Base-by-base conservation (phyloP, 2,329 filamentous ascomycete genomes). In the Pseudodiploospora longispora region DNA sequence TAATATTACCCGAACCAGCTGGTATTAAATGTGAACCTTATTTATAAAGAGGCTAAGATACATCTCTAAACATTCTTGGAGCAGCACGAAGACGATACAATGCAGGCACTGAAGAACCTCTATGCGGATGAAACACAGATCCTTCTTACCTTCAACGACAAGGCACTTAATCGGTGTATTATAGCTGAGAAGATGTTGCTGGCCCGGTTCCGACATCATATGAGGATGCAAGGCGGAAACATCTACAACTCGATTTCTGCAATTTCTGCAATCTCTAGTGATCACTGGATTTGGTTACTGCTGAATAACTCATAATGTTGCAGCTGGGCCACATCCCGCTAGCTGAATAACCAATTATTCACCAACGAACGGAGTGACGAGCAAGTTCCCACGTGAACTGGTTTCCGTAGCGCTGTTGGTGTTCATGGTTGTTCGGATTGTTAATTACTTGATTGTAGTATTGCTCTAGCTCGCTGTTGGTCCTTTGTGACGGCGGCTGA, bases 81-180 rank as follows among this genome's bases (percentile, higher is more conserved):
- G 0, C 52, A 64, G 1, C 67, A 67, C 29, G 59, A 64, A 1
- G 50, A 52, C 0, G 57, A 59, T 2, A 67, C 74, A 1, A 50
- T 58, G 3, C 52, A 49, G 0, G 63, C 66, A 1, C 63, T 80
- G 0, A 41, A 54, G 0, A 59, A 72, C 0, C 66, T 75, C 3
- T 80, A 74, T 52, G 50, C 64, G 0, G 70, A 80, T 1, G 80
- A 85, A 51, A 65, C 64, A 0, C 63, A 70, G 6, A 70, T 74
- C 3, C 67, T 82, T 0, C 78, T 79, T 47, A 84, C 80, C 0
- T 72, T 78, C 28, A 76, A 80, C 36, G 59, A 66, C 0, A 69
- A 72, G 0, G 64, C 67, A 0, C 74, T 79, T 37, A 54, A 64
- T 2, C 61, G 64, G 1, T 72, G 75, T 47, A 64, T 68, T 36